phyloP scores from a whole-genome alignment of 805 yeast genomes.

The Candida golubevii region DNA sequence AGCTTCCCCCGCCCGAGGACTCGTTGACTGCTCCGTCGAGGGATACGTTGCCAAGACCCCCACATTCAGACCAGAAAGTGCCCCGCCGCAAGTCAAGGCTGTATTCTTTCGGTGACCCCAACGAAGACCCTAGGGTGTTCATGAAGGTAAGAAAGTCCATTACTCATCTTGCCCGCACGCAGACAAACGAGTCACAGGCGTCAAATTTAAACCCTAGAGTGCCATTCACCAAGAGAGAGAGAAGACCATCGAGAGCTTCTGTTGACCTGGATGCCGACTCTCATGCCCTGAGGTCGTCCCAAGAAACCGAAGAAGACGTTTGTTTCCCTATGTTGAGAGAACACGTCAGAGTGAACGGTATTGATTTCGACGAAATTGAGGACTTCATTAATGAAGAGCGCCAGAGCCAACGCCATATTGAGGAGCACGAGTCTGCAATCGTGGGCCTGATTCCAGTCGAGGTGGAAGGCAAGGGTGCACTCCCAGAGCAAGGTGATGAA shows the following conservation, averaged over 20 bases:
- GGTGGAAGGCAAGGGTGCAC: not conserved
- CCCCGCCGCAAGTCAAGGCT: conserved; percentile 28
- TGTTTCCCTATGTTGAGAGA: conserved; percentile 89
- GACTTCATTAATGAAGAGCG: conserved; percentile 67
- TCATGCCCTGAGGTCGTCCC: conserved; percentile 71
- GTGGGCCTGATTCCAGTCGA: not conserved
- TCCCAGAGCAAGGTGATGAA: not conserved
- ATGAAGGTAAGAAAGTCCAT: conserved; percentile 4
- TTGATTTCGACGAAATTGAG: conserved; percentile 87
- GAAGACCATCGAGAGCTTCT: conserved; percentile 34
- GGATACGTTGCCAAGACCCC: conserved; percentile 5
- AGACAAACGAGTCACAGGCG: conserved; percentile 16
- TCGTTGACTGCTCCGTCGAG: not conserved
- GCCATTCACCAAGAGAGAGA: conserved; percentile 21
- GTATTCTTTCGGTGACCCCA: conserved; percentile 41
- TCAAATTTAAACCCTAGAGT: conserved; percentile 13
- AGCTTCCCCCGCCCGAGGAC: conserved; percentile 28
- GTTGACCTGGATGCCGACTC: conserved; percentile 66
- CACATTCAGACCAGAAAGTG: conserved; percentile 12
- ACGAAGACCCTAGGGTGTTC: conserved; percentile 10
- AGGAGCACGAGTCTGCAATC: conserved; percentile 19
- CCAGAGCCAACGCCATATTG: conserved; percentile 32
- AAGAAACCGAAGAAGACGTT: conserved; percentile 95
- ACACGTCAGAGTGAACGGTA: conserved; percentile 58
- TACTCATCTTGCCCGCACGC: conserved; percentile 15